phyloP scores from a whole-genome alignment of 805 yeast genomes.

The Candida railenensis region DNA sequence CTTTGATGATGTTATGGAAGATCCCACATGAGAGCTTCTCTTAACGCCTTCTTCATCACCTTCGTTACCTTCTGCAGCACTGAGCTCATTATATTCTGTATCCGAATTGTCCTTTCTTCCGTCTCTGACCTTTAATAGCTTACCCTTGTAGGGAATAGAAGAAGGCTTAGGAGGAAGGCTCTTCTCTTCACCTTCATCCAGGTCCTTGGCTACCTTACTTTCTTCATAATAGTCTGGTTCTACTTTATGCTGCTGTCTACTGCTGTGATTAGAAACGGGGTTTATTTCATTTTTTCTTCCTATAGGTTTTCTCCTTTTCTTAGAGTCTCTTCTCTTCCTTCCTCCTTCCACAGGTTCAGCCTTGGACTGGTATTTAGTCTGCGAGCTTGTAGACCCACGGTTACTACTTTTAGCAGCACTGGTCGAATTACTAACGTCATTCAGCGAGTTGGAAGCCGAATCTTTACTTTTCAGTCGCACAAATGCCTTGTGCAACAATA shows the following conservation, averaged over 20 bases:
- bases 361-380: neutral
- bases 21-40: neutral
- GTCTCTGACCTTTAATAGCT: neutral
- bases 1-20: neutral
- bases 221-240: no score
- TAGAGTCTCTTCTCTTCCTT: neutral
- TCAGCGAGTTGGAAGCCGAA: neutral
- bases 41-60: neutral
- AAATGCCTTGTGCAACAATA: slow-evolving; percentile 1
- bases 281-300: neutral
- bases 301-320: neutral
- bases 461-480: neutral
- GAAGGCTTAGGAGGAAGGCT: neutral
- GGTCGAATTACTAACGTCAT: neutral
- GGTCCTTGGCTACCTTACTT: no score
- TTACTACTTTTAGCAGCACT: neutral
- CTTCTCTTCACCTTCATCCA: neutral
- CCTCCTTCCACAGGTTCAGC: neutral
- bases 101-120: neutral
- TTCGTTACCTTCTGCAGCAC: no score
- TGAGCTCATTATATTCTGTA: neutral
- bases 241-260: no score
- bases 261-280: no score
- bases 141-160: slow-evolving; percentile 1
- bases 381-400: no score